phyloP scores from a whole-genome alignment of 1,284 basidiomycete genomes.

The Trichosporon faecale region DNA sequence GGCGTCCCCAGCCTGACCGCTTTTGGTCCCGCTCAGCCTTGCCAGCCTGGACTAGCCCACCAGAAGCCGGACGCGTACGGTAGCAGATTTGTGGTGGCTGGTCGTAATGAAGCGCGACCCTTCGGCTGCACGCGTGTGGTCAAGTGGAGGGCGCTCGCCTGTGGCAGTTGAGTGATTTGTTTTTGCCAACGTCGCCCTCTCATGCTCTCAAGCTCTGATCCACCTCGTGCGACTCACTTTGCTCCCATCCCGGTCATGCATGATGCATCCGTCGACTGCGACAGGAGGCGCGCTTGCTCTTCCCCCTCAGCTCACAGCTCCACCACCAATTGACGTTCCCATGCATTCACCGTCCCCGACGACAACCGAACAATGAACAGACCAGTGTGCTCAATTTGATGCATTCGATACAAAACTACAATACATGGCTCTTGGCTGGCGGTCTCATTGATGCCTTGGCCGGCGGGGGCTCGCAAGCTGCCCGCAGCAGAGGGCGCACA shows the following conservation, averaged over 20 bases:
- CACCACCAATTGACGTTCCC: background rate
- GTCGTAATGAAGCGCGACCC: background rate
- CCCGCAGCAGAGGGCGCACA: conserved; percentile 9
- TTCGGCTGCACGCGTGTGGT: background rate
- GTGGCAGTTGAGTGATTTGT: conserved; percentile 11
- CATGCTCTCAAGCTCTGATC: background rate
- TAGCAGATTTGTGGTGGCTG: background rate
- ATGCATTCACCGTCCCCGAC: background rate
- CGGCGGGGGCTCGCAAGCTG: conserved; percentile 9
- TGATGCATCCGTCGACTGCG: background rate
- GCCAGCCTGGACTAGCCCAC: background rate
- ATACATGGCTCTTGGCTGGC: background rate
- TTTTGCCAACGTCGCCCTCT: conserved; percentile 5
- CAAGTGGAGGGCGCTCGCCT: background rate
- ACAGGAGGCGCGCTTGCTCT: background rate
- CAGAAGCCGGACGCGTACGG: background rate
- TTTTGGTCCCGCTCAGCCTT: background rate
- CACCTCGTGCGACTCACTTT: background rate
- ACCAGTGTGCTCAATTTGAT: conserved; percentile 4
- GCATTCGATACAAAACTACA: conserved; percentile 10
- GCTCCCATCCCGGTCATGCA: background rate
- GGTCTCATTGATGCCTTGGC: background rate
- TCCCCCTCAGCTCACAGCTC: background rate
- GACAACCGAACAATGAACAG: background rate
- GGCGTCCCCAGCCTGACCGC: background rate